A percentile compares a stretch with the other conserved stretches of the same genome.
Evolutionary conservation across 345 rosid genomes (phyloP).

Genomic region (Conringia planisiliqua): DNA sequence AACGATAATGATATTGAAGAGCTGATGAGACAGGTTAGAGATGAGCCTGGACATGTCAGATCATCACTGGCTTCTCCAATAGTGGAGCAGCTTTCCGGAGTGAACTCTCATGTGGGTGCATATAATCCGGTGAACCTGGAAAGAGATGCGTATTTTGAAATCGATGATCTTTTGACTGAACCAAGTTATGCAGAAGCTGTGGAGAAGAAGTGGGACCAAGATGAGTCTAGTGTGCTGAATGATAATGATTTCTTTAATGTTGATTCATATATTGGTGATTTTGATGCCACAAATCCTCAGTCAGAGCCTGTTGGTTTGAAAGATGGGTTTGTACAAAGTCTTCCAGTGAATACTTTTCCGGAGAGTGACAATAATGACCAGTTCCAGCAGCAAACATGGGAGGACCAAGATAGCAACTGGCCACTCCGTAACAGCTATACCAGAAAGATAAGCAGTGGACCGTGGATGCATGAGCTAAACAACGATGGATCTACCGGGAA

Average conservation of each 20-base stretch:
- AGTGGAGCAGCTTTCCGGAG: conserved; percentile 20
- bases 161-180: conserved; percentile 61
- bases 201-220: conserved; percentile 28
- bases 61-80: conserved; percentile 25
- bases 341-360: conserved; percentile 11
- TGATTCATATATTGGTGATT: conserved; percentile 13
- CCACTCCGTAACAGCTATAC: conserved; percentile 28
- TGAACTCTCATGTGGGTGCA: conserved; percentile 8
- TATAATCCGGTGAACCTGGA: conserved; percentile 19
- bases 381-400: conserved; percentile 31
- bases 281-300: not conserved
- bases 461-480: conserved; percentile 43
- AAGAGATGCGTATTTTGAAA: conserved; percentile 65
- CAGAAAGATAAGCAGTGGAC: conserved; percentile 29
- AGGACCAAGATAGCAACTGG: conserved; percentile 34
- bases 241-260: conserved; percentile 42
- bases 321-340: conserved; percentile 28
- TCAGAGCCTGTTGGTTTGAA: conserved; percentile 6
- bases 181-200: conserved; percentile 20
- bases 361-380: conserved; percentile 14
- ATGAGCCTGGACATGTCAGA: conserved; percentile 29
- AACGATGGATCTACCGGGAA: conserved; percentile 7
- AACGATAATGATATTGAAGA: conserved; percentile 43
- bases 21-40: conserved; percentile 38
- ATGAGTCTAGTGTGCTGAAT: conserved; percentile 40